Percentiles rank a stretch among this genome's conserved stretches.
Evolutionary conservation across 371 early-diverging fungal species (phyloP).

Genomic region (Gilbertella persicaria): DNA sequence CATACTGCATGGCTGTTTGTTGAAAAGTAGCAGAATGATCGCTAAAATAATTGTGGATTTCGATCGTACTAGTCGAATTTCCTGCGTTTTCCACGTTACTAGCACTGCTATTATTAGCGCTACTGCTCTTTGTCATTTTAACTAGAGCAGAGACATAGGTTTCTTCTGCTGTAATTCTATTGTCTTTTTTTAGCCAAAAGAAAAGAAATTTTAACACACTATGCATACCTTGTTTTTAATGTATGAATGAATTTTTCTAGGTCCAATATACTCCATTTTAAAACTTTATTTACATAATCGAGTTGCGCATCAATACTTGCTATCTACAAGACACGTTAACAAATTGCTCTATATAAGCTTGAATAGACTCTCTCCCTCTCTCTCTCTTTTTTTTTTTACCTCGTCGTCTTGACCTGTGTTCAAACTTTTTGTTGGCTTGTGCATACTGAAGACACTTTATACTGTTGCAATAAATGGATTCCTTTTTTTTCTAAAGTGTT

Average conservation of each 20-base stretch:
- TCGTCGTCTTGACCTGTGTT: constrained; percentile 21
- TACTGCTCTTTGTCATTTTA: constrained; percentile 27
- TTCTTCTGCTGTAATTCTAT: constrained; percentile 47
- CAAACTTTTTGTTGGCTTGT: constrained; percentile 10
- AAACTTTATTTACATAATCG: constrained; percentile 39
- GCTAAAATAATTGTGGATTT: constrained; percentile 27
- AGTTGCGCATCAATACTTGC: constrained; percentile 40
- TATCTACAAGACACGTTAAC: constrained; percentile 12
- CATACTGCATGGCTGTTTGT: constrained; percentile 30
- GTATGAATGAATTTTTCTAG: constrained; percentile 42
- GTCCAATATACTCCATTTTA: constrained; percentile 47
- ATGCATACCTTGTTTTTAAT: constrained; percentile 45
- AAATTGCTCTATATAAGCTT: too few relatives aligned
- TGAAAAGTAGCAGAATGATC: constrained; percentile 27
- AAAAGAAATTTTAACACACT: constrained; percentile 3
- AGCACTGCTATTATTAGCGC: neutral
- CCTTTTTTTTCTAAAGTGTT: too few relatives aligned
- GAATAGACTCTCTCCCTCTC: neutral
- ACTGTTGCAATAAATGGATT: too few relatives aligned
- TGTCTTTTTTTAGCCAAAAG: neutral
- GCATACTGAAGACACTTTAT: neutral
- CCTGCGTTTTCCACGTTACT: neutral
- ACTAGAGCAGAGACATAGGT: constrained; percentile 29
- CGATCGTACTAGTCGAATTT: neutral
- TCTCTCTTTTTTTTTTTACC: constrained; percentile 4